These are phyloP conservation scores for Dactylellina sp. DNA, from an alignment of 2,329 filamentous ascomycete species.

Conservation along the genomic window DNA sequence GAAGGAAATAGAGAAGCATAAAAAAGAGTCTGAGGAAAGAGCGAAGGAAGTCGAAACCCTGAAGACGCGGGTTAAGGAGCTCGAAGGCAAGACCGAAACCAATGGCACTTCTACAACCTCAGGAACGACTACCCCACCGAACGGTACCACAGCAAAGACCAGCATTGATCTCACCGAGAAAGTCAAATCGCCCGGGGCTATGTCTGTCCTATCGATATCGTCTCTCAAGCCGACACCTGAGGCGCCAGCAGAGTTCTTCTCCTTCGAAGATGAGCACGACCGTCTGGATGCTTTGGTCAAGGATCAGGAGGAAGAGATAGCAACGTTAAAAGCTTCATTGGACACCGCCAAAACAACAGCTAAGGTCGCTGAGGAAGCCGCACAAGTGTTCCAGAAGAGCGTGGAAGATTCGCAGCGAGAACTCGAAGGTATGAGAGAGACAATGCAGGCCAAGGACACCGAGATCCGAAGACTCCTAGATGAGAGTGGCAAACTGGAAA, in stretches of 20 bases:
- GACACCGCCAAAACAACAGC: slow-evolving; percentile 77
- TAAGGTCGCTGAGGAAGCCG: slow-evolving; percentile 77
- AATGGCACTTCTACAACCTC: slow-evolving; percentile 47
- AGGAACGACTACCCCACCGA: slow-evolving; percentile 51
- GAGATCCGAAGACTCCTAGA: slow-evolving; percentile 66
- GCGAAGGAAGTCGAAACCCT: slow-evolving; percentile 74
- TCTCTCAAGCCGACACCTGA: slow-evolving; percentile 63
- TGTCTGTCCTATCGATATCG: slow-evolving; percentile 62
- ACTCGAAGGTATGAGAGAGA: slow-evolving; percentile 70
- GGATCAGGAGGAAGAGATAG: slow-evolving; percentile 77
- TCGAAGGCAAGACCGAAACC: slow-evolving; percentile 52
- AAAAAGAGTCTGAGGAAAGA: slow-evolving; percentile 70
- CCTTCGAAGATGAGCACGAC: slow-evolving; percentile 87
- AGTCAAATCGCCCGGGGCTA: slow-evolving; percentile 60
- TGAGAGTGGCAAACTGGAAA: slow-evolving; percentile 58
- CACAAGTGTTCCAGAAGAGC: slow-evolving; percentile 71
- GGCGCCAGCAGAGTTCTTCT: slow-evolving; percentile 83
- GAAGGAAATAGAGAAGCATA: slow-evolving; percentile 78
- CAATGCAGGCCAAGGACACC: slow-evolving; percentile 67
- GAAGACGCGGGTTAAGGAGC: slow-evolving; percentile 62
- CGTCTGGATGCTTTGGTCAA: slow-evolving; percentile 80
- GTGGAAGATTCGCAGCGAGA: slow-evolving; percentile 76
- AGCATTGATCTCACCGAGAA: slow-evolving; percentile 62
- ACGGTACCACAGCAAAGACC: slow-evolving; percentile 60
- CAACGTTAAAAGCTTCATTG: slow-evolving; percentile 77